Evolutionary conservation across 2,329 filamentous ascomycete genomes (phyloP).

Genomic region (Cryphonectria nitschkei): DNA sequence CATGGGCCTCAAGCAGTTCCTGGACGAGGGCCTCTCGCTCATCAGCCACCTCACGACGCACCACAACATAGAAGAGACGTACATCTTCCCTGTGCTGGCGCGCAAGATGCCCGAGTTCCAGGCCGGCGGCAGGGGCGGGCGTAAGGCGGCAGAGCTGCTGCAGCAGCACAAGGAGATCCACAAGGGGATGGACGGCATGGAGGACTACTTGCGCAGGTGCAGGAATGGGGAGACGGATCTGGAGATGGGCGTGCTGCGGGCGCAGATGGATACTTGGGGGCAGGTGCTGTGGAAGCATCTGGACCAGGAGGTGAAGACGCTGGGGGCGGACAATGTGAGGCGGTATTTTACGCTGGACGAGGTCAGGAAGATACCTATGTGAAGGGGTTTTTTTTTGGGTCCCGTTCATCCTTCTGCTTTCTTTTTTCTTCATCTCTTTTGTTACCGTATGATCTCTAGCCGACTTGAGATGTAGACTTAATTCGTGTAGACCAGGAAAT

Average conservation of each 20-base stretch:
- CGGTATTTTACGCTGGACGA: constrained; percentile 79
- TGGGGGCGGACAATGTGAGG: constrained; percentile 87
- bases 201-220: constrained; percentile 67
- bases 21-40: constrained; percentile 71
- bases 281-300: constrained; percentile 80
- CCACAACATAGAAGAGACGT: constrained; percentile 80
- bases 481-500: background rate
- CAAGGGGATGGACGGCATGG: constrained; percentile 68
- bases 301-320: constrained; percentile 78
- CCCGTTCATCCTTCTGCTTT: background rate
- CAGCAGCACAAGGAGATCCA: constrained; percentile 81
- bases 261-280: constrained; percentile 77
- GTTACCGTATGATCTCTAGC: background rate
- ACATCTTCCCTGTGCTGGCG: constrained; percentile 80
- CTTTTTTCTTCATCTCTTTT: background rate
- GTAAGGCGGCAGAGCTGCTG: constrained; percentile 55
- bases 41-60: constrained; percentile 72
- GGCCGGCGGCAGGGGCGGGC: constrained; percentile 34
- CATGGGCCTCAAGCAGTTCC: constrained; percentile 71
- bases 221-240: constrained; percentile 64
- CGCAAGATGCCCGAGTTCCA: constrained; percentile 78
- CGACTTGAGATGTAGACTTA: background rate
- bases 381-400: constrained; percentile 27
- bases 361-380: constrained; percentile 73
- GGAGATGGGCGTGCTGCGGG: constrained; percentile 62